phyloP scores from a whole-genome alignment of 495 filamentous ascomycete species.

The Hypoxylon fuscum region DNA sequence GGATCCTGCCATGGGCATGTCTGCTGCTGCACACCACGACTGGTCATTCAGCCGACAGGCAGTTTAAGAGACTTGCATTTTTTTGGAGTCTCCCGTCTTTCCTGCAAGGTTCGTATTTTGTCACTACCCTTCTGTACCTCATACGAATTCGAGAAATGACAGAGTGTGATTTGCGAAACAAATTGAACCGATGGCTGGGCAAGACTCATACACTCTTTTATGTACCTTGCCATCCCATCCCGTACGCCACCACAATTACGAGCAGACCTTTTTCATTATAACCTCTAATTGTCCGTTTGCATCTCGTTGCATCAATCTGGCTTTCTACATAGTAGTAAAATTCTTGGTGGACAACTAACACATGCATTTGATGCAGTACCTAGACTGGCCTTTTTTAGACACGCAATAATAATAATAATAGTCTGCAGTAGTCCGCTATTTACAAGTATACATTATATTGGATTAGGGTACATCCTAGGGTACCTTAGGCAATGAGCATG shows the following conservation, averaged over 20 bases:
- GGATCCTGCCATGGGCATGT: no score
- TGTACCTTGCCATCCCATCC: slow-evolving; percentile 11
- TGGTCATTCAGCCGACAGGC: slow-evolving; percentile 28
- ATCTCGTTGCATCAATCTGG: slow-evolving; percentile 14
- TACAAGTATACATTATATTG: not conserved
- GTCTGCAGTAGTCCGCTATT: not conserved
- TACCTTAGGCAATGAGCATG: slow-evolving; percentile 19
- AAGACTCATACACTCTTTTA: slow-evolving; percentile 1
- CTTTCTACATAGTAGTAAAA: slow-evolving; percentile 17
- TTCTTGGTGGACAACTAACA: slow-evolving; percentile 8
- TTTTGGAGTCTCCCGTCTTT: slow-evolving; percentile 7
- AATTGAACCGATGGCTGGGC: slow-evolving; percentile 16
- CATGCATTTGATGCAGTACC: not conserved
- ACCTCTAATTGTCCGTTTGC: not conserved
- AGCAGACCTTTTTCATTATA: not conserved
- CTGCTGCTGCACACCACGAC: slow-evolving; percentile 41
- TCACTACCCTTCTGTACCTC: no score
- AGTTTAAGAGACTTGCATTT: slow-evolving; percentile 14
- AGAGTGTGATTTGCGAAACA: slow-evolving; percentile 33
- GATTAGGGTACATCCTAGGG: no score
- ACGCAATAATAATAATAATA: slow-evolving; percentile 1
- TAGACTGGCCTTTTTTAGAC: not conserved
- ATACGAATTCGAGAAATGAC: slow-evolving; percentile 35
- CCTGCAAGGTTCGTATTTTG: slow-evolving; percentile 12
- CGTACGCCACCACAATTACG: slow-evolving; percentile 8